Conservation (phyloP, 2,329 filamentous ascomycete genomes). For the Diaporthe batatas region DNA sequence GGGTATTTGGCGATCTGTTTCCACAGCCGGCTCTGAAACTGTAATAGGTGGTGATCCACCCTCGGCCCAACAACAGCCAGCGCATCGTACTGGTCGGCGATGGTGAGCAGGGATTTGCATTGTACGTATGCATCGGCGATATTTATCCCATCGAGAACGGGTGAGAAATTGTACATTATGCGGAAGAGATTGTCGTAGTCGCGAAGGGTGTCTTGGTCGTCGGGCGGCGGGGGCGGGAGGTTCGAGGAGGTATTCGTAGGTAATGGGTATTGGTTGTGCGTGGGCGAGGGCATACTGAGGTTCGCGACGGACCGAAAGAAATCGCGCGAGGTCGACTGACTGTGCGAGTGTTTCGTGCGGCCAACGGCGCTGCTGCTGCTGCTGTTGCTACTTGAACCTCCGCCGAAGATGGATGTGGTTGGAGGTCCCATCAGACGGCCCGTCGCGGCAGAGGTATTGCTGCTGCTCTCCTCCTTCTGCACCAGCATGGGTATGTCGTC, state of each 20-base stretch:
- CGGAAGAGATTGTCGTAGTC: conserved; percentile 97
- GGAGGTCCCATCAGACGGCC: conserved; percentile 22
- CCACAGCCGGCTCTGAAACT: conserved; percentile 91
- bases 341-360: conserved; percentile 61
- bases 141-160: conserved; percentile 84
- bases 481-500: conserved; percentile 90
- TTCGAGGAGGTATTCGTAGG: conserved; percentile 44
- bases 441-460: conserved; percentile 37
- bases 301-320: conserved; percentile 94
- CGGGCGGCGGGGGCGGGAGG: conserved; percentile 63
- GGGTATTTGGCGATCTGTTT: conserved; percentile 98
- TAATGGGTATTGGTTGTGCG: conserved; percentile 58
- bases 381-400: conserved; percentile 52
- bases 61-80: conserved; percentile 88
- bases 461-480: conserved; percentile 73
- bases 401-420: conserved; percentile 69
- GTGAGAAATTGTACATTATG: conserved; percentile 94
- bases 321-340: conserved; percentile 56
- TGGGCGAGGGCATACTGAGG: conserved; percentile 68
- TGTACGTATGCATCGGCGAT: conserved; percentile 94
- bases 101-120: conserved; percentile 87
- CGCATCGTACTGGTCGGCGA: conserved; percentile 96
- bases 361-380: conserved; percentile 39
- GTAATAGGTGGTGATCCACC: conserved; percentile 92
- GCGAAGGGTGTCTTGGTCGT: conserved; percentile 82